These are phyloP conservation scores for Yamadazyma nakazawae DNA, from an alignment of 805 yeast genomes.

Conservation along the genomic window DNA sequence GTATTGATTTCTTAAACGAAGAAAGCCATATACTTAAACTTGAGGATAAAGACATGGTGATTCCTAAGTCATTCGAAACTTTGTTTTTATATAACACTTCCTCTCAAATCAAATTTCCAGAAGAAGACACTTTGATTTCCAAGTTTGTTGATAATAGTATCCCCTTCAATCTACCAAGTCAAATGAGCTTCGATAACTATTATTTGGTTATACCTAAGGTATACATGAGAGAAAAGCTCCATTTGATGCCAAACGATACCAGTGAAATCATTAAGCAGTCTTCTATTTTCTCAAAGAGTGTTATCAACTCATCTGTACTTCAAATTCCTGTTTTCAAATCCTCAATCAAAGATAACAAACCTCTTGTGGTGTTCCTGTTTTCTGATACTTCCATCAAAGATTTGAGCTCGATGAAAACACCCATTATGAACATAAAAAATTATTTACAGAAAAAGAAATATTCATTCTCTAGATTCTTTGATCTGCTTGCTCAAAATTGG, in stretches of 20 bases:
- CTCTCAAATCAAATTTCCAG: conserved; percentile 5
- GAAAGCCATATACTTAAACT: conserved; percentile 7
- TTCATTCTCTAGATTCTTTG: conserved; percentile 35
- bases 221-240: conserved; percentile 10
- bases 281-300: conserved; percentile 12
- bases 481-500: conserved; percentile 42
- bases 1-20: conserved; percentile 16
- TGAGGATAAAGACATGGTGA: conserved; percentile 14
- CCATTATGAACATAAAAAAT: conserved; percentile 22
- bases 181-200: conserved; percentile 34
- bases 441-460: conserved; percentile 14
- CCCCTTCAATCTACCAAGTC: conserved; percentile 39
- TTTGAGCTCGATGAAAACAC: conserved; percentile 8
- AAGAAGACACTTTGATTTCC: conserved; percentile 16
- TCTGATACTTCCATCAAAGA: conserved; percentile 14
- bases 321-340: conserved; percentile 27
- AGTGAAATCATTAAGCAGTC: conserved; percentile 3
- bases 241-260: background rate
- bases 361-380: conserved; percentile 35
- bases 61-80: conserved; percentile 34
- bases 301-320: conserved; percentile 11
- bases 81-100: conserved; percentile 39
- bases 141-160: conserved; percentile 26
- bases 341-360: conserved; percentile 20
- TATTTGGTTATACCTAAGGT: conserved; percentile 37